Evolutionary conservation across 352 stramenopile genomes (phyloP), one percentile per base, ranked within the genome.

Genomic region (Thraustochytrium striatum): DNA sequence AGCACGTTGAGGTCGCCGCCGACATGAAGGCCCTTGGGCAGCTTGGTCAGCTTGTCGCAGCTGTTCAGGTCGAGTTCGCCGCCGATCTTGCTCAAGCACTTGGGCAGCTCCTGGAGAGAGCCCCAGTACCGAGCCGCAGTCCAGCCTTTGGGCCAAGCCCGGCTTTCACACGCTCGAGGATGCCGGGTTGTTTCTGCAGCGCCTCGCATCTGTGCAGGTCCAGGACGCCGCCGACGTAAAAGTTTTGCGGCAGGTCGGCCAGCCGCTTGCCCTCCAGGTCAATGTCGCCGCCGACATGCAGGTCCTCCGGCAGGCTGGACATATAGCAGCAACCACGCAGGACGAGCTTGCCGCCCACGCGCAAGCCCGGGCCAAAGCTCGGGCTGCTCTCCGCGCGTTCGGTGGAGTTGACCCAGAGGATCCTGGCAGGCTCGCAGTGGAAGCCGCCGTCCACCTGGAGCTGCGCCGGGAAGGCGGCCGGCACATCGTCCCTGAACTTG

Each of bases 1-100:
- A n/a, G n/a, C n/a, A n/a, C n/a, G n/a, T n/a, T 75, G n/a, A 75
- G 52, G 36, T 75, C 44, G 32, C 35, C n/a, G 25, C 25, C 65
- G 1, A 75, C 65, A 9, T 61, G n/a, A 3, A 75, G 65, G 28
- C 7, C 21, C 44, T 75, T 19, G 7, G 65, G 65, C 25, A 75
- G 52, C 13, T 35, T 5, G 19, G 25, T 32, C 7, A 75, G 39
- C 21, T n/a, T n/a, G 50, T 61, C 41, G 52, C 68, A 39, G 21
- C 65, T 43, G 3, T 38, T 30, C 16, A 75, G 41, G 28, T 62
- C 65, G 44, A 75, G 65, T 0, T 11, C 65, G 0, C 68, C 65
- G 28, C 41, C 41, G 5, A 75, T 21, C n/a, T n/a, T n/a, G n/a
- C n/a, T n/a, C n/a, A n/a, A n/a, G n/a, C n/a, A n/a, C n/a, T n/a